Evolutionary conservation across 2,329 filamentous ascomycete genomes (phyloP), one percentile per base, ranked within the genome.

Genomic region (Cladosporium colombiae): DNA sequence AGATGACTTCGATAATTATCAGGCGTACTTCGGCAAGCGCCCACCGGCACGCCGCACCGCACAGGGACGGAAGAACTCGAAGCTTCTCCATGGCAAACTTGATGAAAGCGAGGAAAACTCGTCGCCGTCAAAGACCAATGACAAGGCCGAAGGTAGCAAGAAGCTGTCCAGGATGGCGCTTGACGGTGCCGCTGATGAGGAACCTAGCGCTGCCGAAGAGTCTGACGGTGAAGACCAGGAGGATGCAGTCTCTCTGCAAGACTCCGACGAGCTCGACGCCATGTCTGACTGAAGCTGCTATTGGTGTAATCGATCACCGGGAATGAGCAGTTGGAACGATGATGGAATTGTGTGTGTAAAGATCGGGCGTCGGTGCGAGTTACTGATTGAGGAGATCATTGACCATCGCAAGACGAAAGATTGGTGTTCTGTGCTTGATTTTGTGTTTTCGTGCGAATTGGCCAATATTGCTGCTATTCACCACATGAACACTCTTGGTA

Each of bases 11-110:
- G 67, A 69, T 50, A 66, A 70, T 52, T 74, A 74, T 61, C 70
- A 71, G 63, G 68, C 70, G 29, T 74, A 67, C 66, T 74, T 74
- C 52, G 71, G 72, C 62, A 71, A 69, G 64, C 70, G 71, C 18
- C 69, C 67, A 40, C 68, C 67, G 62, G 70, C 72, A 63, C 70
- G 70, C 35, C 71, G 71, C 62, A 71, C 71, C 18, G 71, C 68
- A 68, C 50, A 71, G 69, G 68, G 71, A 68, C 33, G 55, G 4
- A 60, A 60, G 52, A 62, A 66, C n/a, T 58, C 58, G 18, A 44
- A 50, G 33, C 44, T 59, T 8, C 21, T 35, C 10, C 13, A 29
- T 23, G 33, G 18, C 33, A 44, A 53, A 25, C 16, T 5, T 14
- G 31, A 11, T 27, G 61, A 49, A 8, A 62, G 64, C 23, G 67